Evolutionary conservation across 176 grass and related monocot species (phyloP).

Genomic region (Triticum monococcum): DNA sequence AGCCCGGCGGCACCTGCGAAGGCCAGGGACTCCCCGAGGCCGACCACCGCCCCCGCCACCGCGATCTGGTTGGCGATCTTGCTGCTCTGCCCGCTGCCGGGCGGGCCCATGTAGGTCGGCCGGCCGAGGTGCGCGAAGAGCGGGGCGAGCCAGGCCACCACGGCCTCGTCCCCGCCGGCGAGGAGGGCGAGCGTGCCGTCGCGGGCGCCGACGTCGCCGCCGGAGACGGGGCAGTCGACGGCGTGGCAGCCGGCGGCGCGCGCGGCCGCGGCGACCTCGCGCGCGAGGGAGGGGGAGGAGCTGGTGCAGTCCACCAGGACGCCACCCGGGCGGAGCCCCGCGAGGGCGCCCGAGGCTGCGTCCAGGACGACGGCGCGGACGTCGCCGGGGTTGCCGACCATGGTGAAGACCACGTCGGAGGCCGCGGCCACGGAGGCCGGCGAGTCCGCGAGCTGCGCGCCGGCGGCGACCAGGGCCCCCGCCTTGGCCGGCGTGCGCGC

Average conservation of each 20-base stretch:
- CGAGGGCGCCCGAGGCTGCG: slow-evolving; percentile 38
- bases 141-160: slow-evolving; percentile 66
- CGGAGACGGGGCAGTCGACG: slow-evolving; percentile 72
- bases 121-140: slow-evolving; percentile 55
- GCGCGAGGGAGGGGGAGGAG: slow-evolving; percentile 59
- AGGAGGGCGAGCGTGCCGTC: slow-evolving; percentile 74
- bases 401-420: slow-evolving; percentile 75
- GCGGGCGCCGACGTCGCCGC: slow-evolving; percentile 65
- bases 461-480: slow-evolving; percentile 28
- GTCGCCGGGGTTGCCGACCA: slow-evolving; percentile 73
- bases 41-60: slow-evolving; percentile 52
- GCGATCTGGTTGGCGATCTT: slow-evolving; percentile 93
- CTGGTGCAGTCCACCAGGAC: slow-evolving; percentile 80
- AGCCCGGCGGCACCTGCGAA: slow-evolving; percentile 55
- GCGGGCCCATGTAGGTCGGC: slow-evolving; percentile 69
- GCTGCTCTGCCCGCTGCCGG: slow-evolving; percentile 75
- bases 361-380: slow-evolving; percentile 59
- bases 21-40: slow-evolving; percentile 53
- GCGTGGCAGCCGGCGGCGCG: slow-evolving; percentile 39
- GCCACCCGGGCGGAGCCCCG: slow-evolving; percentile 38
- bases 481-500: slow-evolving; percentile 73
- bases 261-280: slow-evolving; percentile 40
- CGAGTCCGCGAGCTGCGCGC: slow-evolving; percentile 46
- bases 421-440: slow-evolving; percentile 46
- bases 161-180: slow-evolving; percentile 56